phyloP scores from a whole-genome alignment of 1,284 basidiomycete species.

The Polyporus tsugae region DNA sequence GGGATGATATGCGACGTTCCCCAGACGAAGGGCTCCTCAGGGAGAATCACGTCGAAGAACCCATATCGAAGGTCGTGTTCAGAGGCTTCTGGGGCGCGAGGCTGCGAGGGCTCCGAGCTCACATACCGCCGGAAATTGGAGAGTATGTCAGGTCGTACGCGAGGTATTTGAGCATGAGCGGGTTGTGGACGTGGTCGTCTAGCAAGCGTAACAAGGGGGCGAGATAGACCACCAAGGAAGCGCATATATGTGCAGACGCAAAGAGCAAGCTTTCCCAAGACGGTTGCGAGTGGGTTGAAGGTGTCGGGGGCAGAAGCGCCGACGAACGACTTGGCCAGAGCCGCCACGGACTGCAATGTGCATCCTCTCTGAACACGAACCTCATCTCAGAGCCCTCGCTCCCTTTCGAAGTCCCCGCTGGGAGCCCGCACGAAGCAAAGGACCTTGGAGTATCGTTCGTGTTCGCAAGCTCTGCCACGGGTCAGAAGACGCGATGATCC shows the following conservation, averaged over 20 bases:
- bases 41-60: constrained; percentile 69
- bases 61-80: constrained; percentile 46
- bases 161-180: not conserved
- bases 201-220: not conserved
- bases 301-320: no score
- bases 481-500: no score
- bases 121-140: constrained; percentile 3
- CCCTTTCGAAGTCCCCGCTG: no score
- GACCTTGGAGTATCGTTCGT: no score
- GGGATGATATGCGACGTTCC: constrained; percentile 70
- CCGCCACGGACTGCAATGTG: no score
- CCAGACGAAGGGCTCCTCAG: constrained; percentile 68
- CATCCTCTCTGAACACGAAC: no score
- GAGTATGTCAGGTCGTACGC: not conserved
- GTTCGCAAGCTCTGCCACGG: no score
- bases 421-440: no score
- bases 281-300: no score
- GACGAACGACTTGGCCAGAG: no score
- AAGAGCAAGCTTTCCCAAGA: not conserved
- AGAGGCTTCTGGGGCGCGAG: constrained; percentile 14
- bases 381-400: no score
- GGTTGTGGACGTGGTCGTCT: not conserved
- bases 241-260: constrained; percentile 12
- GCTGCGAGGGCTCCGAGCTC: constrained; percentile 1
- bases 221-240: constrained; percentile 7